phyloP scores from a whole-genome alignment of 129 eudicot species.

The Helichrysum umbraculigerum region DNA sequence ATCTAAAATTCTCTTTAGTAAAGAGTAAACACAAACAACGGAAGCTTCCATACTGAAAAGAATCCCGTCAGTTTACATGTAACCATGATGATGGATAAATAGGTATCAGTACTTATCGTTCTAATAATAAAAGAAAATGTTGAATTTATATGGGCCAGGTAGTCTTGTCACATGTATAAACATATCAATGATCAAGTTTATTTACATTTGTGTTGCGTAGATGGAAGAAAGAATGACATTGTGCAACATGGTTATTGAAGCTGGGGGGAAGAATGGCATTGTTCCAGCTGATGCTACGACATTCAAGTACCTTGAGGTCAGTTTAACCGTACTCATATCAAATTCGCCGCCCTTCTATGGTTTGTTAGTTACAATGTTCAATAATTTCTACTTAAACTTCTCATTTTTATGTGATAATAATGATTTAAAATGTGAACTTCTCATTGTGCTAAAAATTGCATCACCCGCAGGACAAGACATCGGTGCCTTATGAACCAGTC shows the following conservation, averaged over 20 bases:
- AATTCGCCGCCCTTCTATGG: neutral
- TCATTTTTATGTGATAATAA: neutral
- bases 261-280: constrained; percentile 97
- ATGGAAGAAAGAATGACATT: constrained; percentile 99
- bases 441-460: constrained; percentile 10
- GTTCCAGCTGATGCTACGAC: constrained; percentile 95
- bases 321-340: constrained; percentile 21
- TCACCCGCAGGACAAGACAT: constrained; percentile 67
- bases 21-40: neutral
- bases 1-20: neutral
- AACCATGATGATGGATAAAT: neutral
- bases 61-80: neutral
- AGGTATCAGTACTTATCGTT: neutral
- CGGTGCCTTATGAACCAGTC: constrained; percentile 83
- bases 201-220: constrained; percentile 34
- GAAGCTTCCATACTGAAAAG: neutral
- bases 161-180: neutral
- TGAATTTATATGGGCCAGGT: neutral
- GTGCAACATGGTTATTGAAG: constrained; percentile 99
- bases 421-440: neutral
- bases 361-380: neutral
- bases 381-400: neutral
- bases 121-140: neutral
- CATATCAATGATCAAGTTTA: neutral
- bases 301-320: constrained; percentile 78